Evolutionary conservation across 345 rosid species (phyloP), one percentile per base, ranked within the genome.

Genomic region (Viola odorata): DNA sequence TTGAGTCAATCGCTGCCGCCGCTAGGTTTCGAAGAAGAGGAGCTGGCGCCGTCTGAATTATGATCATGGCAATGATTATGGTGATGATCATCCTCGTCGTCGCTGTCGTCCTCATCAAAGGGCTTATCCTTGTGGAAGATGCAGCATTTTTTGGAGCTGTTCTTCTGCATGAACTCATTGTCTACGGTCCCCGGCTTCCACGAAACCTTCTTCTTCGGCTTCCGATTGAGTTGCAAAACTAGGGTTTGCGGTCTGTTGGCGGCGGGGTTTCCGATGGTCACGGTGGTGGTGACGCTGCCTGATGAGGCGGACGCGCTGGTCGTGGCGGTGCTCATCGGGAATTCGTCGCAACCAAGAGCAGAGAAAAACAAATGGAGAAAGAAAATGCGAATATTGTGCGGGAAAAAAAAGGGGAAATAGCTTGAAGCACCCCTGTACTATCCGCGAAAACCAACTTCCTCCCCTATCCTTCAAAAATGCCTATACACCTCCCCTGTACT

Each of bases 121-220:
- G 96, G 75, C 75, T 91, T 94, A 58, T 94, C 73, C 68, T 94
- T 91, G 79, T 94, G 99, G 80, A 85, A 94, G 77, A 94, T 82
- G 73, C 99, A 94, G 74, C 99, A 94, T 70, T 84, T 91, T 86
- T 94, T 94, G 42, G 99, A 90, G 73, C 95, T 88, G 71, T 88
- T 94, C 87, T 81, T 94, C 75, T 88, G 88, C 99, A 94, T 80
- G 60, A 88, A 84, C 74, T 94, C 99, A 70, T 94, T 94, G 73
- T 94, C 97, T 0, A 94, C 89, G 45, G 97, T 94, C 61, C 95
- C 99, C 12, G 83, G 85, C 76, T 88, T 91, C 99, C 99, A 94
- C 3, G 96, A 66, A 49, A 94, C 97, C 77, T 79, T 86, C 91
- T 90, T 92, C 85, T 83, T 90, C 77, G 45, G 59, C 3, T 73